Evolutionary conservation across 345 rosid species (phyloP).

Genomic region (Arabis hirsuta): DNA sequence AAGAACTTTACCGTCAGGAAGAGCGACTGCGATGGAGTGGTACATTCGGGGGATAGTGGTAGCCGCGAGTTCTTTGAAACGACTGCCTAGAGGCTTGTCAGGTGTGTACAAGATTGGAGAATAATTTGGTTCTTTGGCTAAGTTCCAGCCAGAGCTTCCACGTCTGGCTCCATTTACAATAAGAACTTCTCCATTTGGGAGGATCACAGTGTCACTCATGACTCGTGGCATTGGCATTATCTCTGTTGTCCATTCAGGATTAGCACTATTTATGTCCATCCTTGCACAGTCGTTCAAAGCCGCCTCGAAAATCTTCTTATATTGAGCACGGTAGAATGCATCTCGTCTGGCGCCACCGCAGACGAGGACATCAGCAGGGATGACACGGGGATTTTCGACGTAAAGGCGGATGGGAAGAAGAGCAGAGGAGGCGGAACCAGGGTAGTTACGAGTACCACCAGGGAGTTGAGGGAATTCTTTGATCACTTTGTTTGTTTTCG

Average conservation of each 20-base stretch:
- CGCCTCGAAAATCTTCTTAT: slow-evolving; percentile 2
- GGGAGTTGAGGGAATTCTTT: slow-evolving; percentile 64
- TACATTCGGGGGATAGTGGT: slow-evolving; percentile 62
- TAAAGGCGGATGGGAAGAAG: slow-evolving; percentile 64
- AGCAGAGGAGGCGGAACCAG: slow-evolving; percentile 62
- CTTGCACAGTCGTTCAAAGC: slow-evolving; percentile 70
- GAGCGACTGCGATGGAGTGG: slow-evolving; percentile 53
- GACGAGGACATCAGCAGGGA: slow-evolving; percentile 56
- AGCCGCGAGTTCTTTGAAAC: slow-evolving; percentile 51
- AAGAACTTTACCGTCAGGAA: slow-evolving; percentile 63
- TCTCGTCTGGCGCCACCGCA: slow-evolving; percentile 63
- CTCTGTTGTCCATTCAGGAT: slow-evolving; percentile 60
- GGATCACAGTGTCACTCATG: slow-evolving; percentile 69
- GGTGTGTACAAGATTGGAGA: slow-evolving; percentile 54
- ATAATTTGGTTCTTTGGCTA: slow-evolving; percentile 60
- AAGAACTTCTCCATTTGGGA: slow-evolving; percentile 72
- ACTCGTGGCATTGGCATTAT: slow-evolving; percentile 71
- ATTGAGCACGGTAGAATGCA: slow-evolving; percentile 43
- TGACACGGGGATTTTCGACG: background rate
- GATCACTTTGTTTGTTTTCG: slow-evolving; percentile 51
- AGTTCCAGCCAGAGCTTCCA: slow-evolving; percentile 68
- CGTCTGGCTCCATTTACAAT: slow-evolving; percentile 64
- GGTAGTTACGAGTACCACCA: slow-evolving; percentile 81
- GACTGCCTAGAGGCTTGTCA: slow-evolving; percentile 17
- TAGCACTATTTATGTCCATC: slow-evolving; percentile 47